These are phyloP conservation scores for Globisporangium paroecandrum DNA, from an alignment of 352 stramenopile species.

Conservation along the genomic window DNA sequence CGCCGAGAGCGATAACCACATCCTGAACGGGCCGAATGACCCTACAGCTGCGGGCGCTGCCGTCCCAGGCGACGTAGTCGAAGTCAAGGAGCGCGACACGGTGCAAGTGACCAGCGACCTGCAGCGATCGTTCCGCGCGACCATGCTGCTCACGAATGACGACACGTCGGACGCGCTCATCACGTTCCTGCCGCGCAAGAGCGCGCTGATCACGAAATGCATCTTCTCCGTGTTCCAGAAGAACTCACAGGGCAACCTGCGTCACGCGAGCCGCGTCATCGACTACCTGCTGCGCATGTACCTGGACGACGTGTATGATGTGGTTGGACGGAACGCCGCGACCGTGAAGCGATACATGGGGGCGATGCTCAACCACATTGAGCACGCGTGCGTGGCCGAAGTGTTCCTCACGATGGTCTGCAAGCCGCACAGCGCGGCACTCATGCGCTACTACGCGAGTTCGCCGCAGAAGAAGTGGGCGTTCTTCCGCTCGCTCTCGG, in stretches of 20 bases:
- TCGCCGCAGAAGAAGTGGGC: constrained; percentile 83
- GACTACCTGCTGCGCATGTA: constrained; percentile 84
- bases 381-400: constrained; percentile 81
- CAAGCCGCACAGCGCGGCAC: constrained; percentile 73
- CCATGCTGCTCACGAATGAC: constrained; percentile 88
- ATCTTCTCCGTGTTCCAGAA: constrained; percentile 80
- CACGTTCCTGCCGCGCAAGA: constrained; percentile 80
- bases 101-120: constrained; percentile 59
- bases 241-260: constrained; percentile 70
- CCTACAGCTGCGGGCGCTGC: constrained; percentile 20
- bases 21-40: constrained; percentile 45
- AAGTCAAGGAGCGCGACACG: constrained; percentile 23
- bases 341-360: constrained; percentile 81
- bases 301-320: constrained; percentile 86
- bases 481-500: constrained; percentile 81
- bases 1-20: constrained; percentile 23
- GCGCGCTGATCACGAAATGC: constrained; percentile 67
- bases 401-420: constrained; percentile 85
- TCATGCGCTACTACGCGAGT: constrained; percentile 65
- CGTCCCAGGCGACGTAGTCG: constrained; percentile 1
- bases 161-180: constrained; percentile 76
- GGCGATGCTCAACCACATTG: constrained; percentile 78
- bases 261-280: constrained; percentile 85
- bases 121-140: constrained; percentile 77
- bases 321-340: constrained; percentile 54